Evolutionary conservation across 2,329 filamentous ascomycete species (phyloP), one percentile per base, ranked within the genome.

Genomic region (Rhynchosporium agropyri): DNA sequence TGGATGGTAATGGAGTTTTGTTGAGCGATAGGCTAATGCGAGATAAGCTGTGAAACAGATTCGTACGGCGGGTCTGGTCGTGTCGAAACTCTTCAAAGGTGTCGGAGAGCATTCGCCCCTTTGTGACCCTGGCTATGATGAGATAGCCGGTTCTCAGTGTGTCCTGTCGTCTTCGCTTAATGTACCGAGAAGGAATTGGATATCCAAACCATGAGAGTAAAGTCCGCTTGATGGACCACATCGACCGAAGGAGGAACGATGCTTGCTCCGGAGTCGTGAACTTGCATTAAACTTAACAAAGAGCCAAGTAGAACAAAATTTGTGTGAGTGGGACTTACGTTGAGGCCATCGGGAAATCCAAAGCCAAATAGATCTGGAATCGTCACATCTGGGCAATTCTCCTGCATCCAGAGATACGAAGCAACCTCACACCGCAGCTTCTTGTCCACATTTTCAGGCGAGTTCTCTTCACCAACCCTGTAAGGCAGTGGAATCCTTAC

Each of bases 361-460:
- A 60, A 60, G 20, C 58, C 58, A 48, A 48, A 60, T 28, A 60
- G 36, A 49, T 43, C 9, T 43, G 58, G 58, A 53, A 60, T 60
- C 3, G 58, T 33, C 40, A 60, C 48, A 38, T 42, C 26, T 13
- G 58, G 48, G 40, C 74, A 78, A 48, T 78, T 65, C 31, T 75
- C 67, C 42, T 75, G 68, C 4, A 79, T 66, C 75, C 74, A 79
- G 28, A 74, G 68, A 64, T 76, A 79, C 0, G 76, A 76, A 1
- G 72, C 77, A 20, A 72, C 75, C 69, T 79, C 77, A 60, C 70
- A 70, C 8, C 71, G 64, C 2, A 80, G 29, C 70, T 80, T 80
- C 69, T 80, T 77, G 45, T 80, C 76, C 9, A 74, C 71, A 43
- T 74, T 79, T 10, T 77, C 78, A 5, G 76, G 76, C 59, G 71